Base-by-base conservation (phyloP, 2,329 filamentous ascomycete species). In the Trichoderma polysporum region DNA sequence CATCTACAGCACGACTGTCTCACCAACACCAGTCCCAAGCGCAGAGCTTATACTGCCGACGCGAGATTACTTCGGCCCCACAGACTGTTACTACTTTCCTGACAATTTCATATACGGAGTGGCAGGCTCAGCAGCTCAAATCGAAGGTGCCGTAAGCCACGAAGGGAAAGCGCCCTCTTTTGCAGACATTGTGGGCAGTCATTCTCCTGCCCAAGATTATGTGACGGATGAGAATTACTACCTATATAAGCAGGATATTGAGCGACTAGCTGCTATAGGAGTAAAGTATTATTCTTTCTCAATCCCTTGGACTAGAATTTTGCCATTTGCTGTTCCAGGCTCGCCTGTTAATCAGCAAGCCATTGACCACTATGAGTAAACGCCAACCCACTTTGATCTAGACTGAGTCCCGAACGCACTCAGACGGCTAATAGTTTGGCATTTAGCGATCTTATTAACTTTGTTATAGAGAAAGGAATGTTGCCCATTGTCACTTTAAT, bases 11-110 rank as follows among this genome's bases (percentile, higher is more conserved):
- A 85, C 85, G 0, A 88, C 86, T 0, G 85, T 86, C 2, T 79
- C 77, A 4, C 84, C 86, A 0, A 88, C 85, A 0, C 80, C 85
- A 0, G 75, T 89, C 1, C 83, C 85, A 0, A 84, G 79, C 1
- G 82, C 76, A 62, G 84, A 88, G 66, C 78, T 89, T 1, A 76
- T 88, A 6, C 78, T 86, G 0, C 86, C 86, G 0, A 86, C 86
- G 0, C 73, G 77, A 1, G 81, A 84, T 57, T 85, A 84, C 67
- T 84, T 85, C 65, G 78, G 77, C 0, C 80, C 83, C 52, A 76
- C 78, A 22, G 77, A 83, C 17, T 85, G 84, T 69, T 81, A 84
- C 54, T 79, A 77, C 22, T 85, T 87, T 35, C 83, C 83, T 0
- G 72, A 79, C 2, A 78, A 79, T 45, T 85, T 86, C 61, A 73